These are phyloP conservation scores for Blumeria graminis DNA, from an alignment of 2,329 filamentous ascomycete species.

Conservation along the genomic window DNA sequence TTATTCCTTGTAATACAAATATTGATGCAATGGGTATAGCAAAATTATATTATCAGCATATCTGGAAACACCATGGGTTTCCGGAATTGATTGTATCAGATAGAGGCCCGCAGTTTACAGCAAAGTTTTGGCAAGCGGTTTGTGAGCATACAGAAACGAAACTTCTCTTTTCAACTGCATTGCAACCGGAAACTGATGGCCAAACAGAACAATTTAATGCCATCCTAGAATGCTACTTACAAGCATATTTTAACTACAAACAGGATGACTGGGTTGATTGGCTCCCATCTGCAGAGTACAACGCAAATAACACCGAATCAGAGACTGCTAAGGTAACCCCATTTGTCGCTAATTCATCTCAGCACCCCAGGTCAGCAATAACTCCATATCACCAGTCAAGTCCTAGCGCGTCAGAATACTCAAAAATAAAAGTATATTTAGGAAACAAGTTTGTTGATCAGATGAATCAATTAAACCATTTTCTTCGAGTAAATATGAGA, in stretches of 20 bases:
- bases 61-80: neutral
- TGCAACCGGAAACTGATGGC: neutral
- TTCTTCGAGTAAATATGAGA: conserved; percentile 1
- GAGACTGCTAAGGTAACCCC: neutral
- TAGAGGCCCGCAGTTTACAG: neutral
- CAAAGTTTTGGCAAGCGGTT: neutral
- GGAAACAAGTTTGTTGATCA: neutral
- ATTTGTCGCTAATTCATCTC: neutral
- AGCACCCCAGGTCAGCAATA: neutral
- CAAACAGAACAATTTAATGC: neutral
- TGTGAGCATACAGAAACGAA: neutral
- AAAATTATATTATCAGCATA: neutral
- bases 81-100: neutral
- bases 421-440: neutral
- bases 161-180: neutral
- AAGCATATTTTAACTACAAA: neutral
- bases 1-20: neutral
- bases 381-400: neutral
- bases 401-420: neutral
- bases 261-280: neutral
- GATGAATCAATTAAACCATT: neutral
- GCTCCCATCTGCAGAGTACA: neutral
- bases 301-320: neutral
- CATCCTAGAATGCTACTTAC: neutral
- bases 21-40: neutral